Evolutionary conservation across 2,329 filamentous ascomycete genomes (phyloP).

Genomic region (Apiospora sp.): DNA sequence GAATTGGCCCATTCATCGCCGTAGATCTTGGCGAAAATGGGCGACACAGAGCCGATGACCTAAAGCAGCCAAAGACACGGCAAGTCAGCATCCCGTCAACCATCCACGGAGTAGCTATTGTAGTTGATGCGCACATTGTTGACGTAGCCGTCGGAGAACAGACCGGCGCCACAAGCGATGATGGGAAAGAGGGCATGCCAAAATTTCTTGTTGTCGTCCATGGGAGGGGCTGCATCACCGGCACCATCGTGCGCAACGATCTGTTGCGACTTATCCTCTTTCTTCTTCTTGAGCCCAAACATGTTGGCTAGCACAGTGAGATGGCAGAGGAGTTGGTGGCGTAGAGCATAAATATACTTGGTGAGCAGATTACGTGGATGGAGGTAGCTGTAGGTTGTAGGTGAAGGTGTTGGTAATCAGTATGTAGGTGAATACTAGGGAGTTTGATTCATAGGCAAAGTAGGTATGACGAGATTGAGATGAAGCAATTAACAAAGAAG

Average conservation of each 20-base stretch:
- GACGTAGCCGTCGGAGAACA: conserved; percentile 92
- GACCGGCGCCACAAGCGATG: conserved; percentile 86
- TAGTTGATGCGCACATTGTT: conserved; percentile 70
- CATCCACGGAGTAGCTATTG: neutral
- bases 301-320: neutral
- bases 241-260: neutral
- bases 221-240: conserved; percentile 25
- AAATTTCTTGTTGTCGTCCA: conserved; percentile 41
- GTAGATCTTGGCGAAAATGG: conserved; percentile 76
- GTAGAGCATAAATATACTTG: neutral
- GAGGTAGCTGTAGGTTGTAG: neutral
- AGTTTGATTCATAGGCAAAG: neutral
- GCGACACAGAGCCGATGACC: conserved; percentile 90
- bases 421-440: neutral
- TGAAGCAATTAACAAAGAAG: neutral
- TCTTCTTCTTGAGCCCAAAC: neutral
- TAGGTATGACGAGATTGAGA: neutral
- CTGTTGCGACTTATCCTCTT: neutral
- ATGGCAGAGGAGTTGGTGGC: neutral
- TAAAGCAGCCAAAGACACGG: conserved; percentile 39
- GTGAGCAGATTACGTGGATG: neutral
- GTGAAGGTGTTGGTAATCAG: neutral
- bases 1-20: conserved; percentile 73
- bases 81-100: neutral
- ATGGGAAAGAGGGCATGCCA: conserved; percentile 64